A percentile compares a stretch with the other conserved stretches of the same genome.
phyloP scores from a whole-genome alignment of 176 grass and related monocot species.

The Coix lacrymajobi region DNA sequence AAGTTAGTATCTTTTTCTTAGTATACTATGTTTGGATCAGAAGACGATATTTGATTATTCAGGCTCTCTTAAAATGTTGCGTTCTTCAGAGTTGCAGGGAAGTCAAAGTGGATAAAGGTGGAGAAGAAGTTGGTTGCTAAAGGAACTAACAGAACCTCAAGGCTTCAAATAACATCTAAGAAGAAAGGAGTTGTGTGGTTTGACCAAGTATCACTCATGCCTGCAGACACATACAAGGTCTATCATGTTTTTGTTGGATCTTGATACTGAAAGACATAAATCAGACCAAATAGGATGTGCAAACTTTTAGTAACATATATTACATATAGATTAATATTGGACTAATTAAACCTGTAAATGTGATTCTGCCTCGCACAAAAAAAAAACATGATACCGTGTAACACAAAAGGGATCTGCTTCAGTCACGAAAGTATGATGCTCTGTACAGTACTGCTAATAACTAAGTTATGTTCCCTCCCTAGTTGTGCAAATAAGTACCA shows the following conservation, averaged over 20 bases:
- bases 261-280: background rate
- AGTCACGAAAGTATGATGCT: background rate
- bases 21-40: background rate
- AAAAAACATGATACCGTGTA: background rate
- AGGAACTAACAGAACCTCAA: constrained; percentile 29
- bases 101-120: constrained; percentile 34
- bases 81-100: constrained; percentile 16
- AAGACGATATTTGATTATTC: background rate
- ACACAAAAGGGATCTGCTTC: background rate
- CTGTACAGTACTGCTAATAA: background rate
- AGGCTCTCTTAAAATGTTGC: background rate
- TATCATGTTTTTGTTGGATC: background rate
- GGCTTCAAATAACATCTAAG: constrained; percentile 35
- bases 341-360: constrained; percentile 15
- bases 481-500: background rate
- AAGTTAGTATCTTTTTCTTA: constrained; percentile 34
- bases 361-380: constrained; percentile 33
- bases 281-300: background rate
- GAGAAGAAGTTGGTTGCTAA: constrained; percentile 25
- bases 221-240: constrained; percentile 47
- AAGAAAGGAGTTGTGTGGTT: constrained; percentile 43
- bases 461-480: background rate
- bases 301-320: background rate
- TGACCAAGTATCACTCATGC: constrained; percentile 55
- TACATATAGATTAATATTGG: background rate